A percentile compares a stretch with the other conserved stretches of the same genome.
Conservation (phyloP, 176 grass and related monocot genomes). For the Oryza brachyantha region DNA sequence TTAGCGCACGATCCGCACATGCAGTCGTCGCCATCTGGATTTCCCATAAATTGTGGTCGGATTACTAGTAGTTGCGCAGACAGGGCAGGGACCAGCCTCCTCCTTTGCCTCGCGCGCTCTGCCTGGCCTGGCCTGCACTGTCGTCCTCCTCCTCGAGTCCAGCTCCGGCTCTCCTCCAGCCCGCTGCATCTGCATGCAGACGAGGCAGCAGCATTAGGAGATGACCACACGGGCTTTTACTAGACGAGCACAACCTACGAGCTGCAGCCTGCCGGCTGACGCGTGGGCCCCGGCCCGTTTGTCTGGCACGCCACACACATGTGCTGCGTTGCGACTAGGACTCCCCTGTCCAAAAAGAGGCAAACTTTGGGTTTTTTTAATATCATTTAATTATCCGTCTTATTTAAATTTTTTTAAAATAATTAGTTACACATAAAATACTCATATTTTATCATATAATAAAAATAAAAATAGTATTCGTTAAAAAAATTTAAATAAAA, state of each 20-base stretch:
- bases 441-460: too few relatives aligned
- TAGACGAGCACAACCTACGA: background rate
- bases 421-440: too few relatives aligned
- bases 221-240: background rate
- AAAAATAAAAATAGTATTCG: too few relatives aligned
- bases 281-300: background rate
- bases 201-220: background rate
- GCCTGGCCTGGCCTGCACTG: background rate
- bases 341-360: too few relatives aligned
- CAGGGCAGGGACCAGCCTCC: background rate
- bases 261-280: background rate
- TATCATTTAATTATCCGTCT: too few relatives aligned
- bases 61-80: constrained; percentile 1
- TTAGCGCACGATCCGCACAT: constrained; percentile 7
- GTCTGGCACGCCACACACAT: background rate
- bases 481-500: too few relatives aligned
- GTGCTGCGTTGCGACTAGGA: background rate
- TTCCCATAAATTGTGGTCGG: constrained; percentile 31
- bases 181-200: background rate
- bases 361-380: too few relatives aligned
- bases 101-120: background rate
- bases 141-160: background rate
- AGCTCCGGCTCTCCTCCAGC: too few relatives aligned
- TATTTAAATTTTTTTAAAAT: too few relatives aligned
- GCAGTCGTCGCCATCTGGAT: constrained; percentile 17